phyloP scores from a whole-genome alignment of 2,329 filamentous ascomycete species.

The Ophiostoma himal-ulmi region DNA sequence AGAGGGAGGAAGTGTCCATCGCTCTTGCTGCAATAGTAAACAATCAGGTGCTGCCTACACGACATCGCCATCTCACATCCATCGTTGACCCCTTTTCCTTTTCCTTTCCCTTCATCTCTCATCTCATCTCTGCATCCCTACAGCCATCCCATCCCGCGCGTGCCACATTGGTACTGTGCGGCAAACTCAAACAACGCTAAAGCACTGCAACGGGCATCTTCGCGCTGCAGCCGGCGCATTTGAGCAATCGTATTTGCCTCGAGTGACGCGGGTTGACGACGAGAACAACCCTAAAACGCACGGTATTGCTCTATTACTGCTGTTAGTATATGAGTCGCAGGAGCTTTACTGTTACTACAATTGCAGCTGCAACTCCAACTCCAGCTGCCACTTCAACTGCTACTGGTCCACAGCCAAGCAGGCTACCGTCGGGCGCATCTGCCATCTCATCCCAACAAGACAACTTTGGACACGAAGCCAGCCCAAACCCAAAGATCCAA shows the following conservation, averaged over 20 bases:
- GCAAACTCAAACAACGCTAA: conserved; percentile 19
- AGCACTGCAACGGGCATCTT: conserved; percentile 12
- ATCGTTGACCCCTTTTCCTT: not conserved
- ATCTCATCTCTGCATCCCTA: not conserved
- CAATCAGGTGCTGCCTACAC: not conserved
- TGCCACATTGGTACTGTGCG: conserved; percentile 16
- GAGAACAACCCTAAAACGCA: not conserved
- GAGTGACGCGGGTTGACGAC: not conserved
- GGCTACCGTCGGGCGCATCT: conserved; percentile 1
- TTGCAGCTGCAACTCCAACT: not conserved
- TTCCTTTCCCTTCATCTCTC: not conserved
- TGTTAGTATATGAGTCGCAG: not conserved
- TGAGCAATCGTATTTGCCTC: not conserved
- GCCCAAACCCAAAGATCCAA: too few relatives aligned
- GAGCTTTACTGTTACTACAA: not conserved
- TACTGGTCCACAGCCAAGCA: not conserved
- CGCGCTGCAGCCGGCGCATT: conserved; percentile 2
- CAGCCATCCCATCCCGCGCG: not conserved
- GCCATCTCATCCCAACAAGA: not conserved
- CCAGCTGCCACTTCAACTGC: not conserved
- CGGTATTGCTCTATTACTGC: not conserved
- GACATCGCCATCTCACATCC: not conserved
- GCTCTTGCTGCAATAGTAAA: not conserved
- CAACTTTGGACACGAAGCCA: not conserved
- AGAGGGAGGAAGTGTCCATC: not conserved